Conservation (phyloP, 371 early-diverging fungal species). For the Mucor piriformis region DNA sequence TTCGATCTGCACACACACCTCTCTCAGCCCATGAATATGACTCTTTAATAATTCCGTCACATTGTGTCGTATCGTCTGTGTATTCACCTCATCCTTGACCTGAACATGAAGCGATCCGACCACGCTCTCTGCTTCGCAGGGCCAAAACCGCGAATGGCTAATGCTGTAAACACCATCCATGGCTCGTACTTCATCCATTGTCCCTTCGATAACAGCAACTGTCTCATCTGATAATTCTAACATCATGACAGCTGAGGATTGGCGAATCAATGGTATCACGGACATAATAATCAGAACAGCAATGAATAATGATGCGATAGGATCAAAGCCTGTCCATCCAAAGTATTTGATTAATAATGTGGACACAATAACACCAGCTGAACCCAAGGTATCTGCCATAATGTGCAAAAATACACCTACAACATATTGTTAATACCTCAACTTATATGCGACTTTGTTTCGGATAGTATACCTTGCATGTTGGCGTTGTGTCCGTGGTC, state of each 20-base stretch:
- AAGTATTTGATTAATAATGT: slow-evolving; percentile 86
- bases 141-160: slow-evolving; percentile 62
- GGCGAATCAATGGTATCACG: slow-evolving; percentile 83
- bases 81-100: slow-evolving; percentile 38
- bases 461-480: slow-evolving; percentile 75
- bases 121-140: slow-evolving; percentile 60
- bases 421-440: background rate
- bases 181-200: slow-evolving; percentile 52
- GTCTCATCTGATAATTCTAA: slow-evolving; percentile 54
- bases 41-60: slow-evolving; percentile 42
- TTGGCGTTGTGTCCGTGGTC: slow-evolving; percentile 58
- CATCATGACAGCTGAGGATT: slow-evolving; percentile 67
- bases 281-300: slow-evolving; percentile 84
- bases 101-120: slow-evolving; percentile 63
- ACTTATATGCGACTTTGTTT: background rate
- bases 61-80: slow-evolving; percentile 33
- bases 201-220: slow-evolving; percentile 53
- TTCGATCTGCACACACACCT: slow-evolving; percentile 56
- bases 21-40: slow-evolving; percentile 51
- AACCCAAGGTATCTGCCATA: slow-evolving; percentile 94
- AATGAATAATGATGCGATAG: slow-evolving; percentile 93
- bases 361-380: slow-evolving; percentile 93
- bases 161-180: slow-evolving; percentile 53
- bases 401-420: slow-evolving; percentile 93
- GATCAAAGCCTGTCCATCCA: slow-evolving; percentile 95